Base-by-base conservation (phyloP, 2,329 filamentous ascomycete species). In the Proliferodiscus dingleyae region DNA sequence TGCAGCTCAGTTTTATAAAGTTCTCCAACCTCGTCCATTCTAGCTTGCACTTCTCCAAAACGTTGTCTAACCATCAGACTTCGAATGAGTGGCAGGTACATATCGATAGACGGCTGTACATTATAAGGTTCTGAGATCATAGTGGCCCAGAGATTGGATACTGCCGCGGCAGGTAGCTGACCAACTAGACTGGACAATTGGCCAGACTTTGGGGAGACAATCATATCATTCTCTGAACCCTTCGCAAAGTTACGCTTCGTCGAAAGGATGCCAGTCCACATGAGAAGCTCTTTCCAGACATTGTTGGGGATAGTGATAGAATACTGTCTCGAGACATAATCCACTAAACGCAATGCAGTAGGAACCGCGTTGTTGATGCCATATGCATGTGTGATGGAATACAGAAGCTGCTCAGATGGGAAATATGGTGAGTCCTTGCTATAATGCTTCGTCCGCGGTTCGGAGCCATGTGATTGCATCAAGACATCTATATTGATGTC, bases 301-400 rank as follows among this genome's bases (percentile, higher is more conserved):
- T 71, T 60, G 5, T 61, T 56, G 0, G 78, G 66, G 29, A 91
- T 78, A 1, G 68, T 51, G 19, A 91, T 66, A 1, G 67, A 52
- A 63, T 85, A 87, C 5, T 69, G 68, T 1, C 66, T 66, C 0
- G 85, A 83, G 38, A 90, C 62, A 54, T 77, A 77, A 48, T 85
- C 74, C 10, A 89, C 66, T 1, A 85, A 58, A 32, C 75, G 71
- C 21, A 83, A 59, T 10, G 79, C 85, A 2, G 72, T 68, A 1
- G 71, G 61, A 3, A 89, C 70, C 44, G 83, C 72, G 38, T 77
- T 81, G 63, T 83, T 87, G 50, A 72, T 74, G n/a, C 83, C 77
- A 51, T 83, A 86, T 1, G 73, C 70, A 59, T 88, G 81, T 5
- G 83, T 82, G n/a, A 90, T 67, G 7, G 82, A 75, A 44, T 77